A percentile compares a stretch with the other conserved stretches of the same genome.
Evolutionary conservation across 148 eudicot genomes (phyloP).

Genomic region (Arbutus unedo): DNA sequence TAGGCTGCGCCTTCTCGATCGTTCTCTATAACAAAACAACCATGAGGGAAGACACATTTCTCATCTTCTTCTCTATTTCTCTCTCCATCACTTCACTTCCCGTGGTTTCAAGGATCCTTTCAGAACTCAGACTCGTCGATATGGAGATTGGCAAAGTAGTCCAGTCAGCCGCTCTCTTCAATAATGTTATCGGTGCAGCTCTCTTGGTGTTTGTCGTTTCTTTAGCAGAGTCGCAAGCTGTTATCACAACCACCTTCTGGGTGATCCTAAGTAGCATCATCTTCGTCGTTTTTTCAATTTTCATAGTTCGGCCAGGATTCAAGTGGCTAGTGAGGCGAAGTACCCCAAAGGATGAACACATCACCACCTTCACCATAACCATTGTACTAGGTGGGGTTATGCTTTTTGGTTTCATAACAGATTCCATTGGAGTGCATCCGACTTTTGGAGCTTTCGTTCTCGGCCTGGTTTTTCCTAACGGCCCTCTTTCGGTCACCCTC

Average conservation of each 20-base stretch:
- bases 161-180: slow-evolving; percentile 12
- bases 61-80: background rate
- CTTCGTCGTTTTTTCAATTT: slow-evolving; percentile 5
- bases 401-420: slow-evolving; percentile 14
- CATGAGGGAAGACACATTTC: slow-evolving; percentile 7
- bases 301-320: slow-evolving; percentile 12
- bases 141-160: slow-evolving; percentile 16
- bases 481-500: slow-evolving; percentile 8
- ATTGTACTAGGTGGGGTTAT: slow-evolving; percentile 15
- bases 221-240: background rate
- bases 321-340: background rate
- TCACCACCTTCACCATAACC: slow-evolving; percentile 2
- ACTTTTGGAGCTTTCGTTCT: slow-evolving; percentile 19
- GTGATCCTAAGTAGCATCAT: background rate
- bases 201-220: slow-evolving; percentile 7
- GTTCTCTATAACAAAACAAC: background rate
- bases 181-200: background rate
- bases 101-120: slow-evolving; percentile 15
- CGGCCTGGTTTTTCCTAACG: slow-evolving; percentile 18
- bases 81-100: slow-evolving; percentile 19
- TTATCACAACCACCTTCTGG: background rate
- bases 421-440: slow-evolving; percentile 21
- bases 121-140: slow-evolving; percentile 16
- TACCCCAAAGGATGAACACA: slow-evolving; percentile 3
- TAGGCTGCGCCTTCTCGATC: slow-evolving; percentile 7